Percentiles rank a stretch among this genome's conserved stretches.
Evolutionary conservation across 257 asterid species (phyloP).

Genomic region (Salvia hispanica): DNA sequence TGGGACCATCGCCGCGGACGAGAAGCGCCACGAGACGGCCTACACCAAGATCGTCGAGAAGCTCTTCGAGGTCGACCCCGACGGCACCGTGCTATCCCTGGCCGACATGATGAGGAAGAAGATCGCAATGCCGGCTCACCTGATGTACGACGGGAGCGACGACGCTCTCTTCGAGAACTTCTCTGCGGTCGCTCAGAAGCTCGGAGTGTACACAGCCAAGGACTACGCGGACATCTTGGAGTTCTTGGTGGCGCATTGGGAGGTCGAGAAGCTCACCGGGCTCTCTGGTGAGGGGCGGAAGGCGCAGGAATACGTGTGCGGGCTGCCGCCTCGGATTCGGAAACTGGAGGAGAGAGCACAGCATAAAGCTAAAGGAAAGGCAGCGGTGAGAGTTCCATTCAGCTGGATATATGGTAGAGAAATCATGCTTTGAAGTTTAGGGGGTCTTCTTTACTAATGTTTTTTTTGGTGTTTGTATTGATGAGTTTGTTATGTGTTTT

Average conservation of each 20-base stretch:
- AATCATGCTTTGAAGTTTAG: constrained; percentile 41
- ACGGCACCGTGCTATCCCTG: constrained; percentile 54
- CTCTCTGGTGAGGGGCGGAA: constrained; percentile 69
- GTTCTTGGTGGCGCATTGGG: constrained; percentile 65
- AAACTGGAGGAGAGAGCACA: constrained; percentile 69
- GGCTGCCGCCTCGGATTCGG: constrained; percentile 62
- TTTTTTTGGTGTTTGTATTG: not conserved
- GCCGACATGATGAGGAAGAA: constrained; percentile 83
- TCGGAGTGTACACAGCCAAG: constrained; percentile 68
- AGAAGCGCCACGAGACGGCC: constrained; percentile 83
- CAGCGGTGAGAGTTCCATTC: constrained; percentile 46
- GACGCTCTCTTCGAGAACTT: constrained; percentile 66
- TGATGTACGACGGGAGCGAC: constrained; percentile 71
- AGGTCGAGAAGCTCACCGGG: constrained; percentile 59
- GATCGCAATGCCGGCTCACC: constrained; percentile 78
- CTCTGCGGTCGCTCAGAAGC: constrained; percentile 67
- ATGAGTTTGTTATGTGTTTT: too few relatives aligned
- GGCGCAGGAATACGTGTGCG: constrained; percentile 76
- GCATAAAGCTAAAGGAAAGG: constrained; percentile 46
- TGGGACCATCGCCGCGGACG: constrained; percentile 75
- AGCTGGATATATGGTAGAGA: constrained; percentile 68
- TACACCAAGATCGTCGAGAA: constrained; percentile 71
- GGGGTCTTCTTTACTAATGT: not conserved
- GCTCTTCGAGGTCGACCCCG: constrained; percentile 78
- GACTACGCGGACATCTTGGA: constrained; percentile 79